Conservation (phyloP, 441 rosid genomes). For the Arabidopsis lyrata region DNA sequence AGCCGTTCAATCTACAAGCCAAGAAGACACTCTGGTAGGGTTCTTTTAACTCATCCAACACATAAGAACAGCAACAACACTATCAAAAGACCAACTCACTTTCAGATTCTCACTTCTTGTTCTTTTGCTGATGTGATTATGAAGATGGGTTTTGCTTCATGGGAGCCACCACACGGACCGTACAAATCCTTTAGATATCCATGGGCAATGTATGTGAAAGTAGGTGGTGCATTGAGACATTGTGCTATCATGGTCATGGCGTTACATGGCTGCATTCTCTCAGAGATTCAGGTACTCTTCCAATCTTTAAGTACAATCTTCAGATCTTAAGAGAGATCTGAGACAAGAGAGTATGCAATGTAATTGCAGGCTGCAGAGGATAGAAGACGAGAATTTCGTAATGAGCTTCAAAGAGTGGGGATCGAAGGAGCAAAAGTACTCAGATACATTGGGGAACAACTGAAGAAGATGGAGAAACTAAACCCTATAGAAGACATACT, state of each 20-base stretch:
- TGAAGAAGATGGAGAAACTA: slow-evolving; percentile 69
- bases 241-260: slow-evolving; percentile 90
- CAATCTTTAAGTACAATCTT: neutral
- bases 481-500: slow-evolving; percentile 52
- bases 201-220: slow-evolving; percentile 64
- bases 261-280: slow-evolving; percentile 78
- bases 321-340: neutral
- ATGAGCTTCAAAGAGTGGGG: slow-evolving; percentile 62
- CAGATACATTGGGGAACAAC: slow-evolving; percentile 58
- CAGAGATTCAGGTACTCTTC: slow-evolving; percentile 69
- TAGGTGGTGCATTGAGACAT: slow-evolving; percentile 76
- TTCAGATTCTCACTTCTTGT: slow-evolving; percentile 2
- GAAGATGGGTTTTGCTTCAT: slow-evolving; percentile 72
- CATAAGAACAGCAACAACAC: neutral
- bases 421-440: slow-evolving; percentile 60
- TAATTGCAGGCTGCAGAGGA: slow-evolving; percentile 59
- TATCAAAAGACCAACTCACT: slow-evolving; percentile 18
- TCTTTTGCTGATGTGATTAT: slow-evolving; percentile 18
- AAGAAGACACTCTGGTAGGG: slow-evolving; percentile 80
- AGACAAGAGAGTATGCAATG: no score
- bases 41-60: slow-evolving; percentile 14
- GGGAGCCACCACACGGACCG: slow-evolving; percentile 90
- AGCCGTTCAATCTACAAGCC: slow-evolving; percentile 84
- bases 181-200: slow-evolving; percentile 68
- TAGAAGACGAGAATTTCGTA: slow-evolving; percentile 50